A percentile compares a stretch with the other conserved stretches of the same genome.
Conservation (phyloP, 805 yeast genomes). For the Henningerozyma blattae region DNA sequence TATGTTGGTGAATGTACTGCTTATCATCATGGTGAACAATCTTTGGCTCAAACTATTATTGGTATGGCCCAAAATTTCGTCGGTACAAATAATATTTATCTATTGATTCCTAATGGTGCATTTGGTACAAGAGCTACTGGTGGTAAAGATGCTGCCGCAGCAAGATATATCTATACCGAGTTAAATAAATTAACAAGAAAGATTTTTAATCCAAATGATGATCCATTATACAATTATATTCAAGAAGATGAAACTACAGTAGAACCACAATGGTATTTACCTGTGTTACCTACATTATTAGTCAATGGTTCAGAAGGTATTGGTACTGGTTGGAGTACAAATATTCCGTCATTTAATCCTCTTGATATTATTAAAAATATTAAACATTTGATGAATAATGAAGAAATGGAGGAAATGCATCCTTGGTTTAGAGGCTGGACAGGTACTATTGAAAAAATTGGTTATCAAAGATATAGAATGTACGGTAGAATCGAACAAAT, state of each 20-base stretch:
- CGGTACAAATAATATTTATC: constrained; percentile 80
- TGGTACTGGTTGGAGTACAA: constrained; percentile 98
- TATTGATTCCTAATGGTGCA: constrained; percentile 83
- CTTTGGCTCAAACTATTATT: constrained; percentile 80
- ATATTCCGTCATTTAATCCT: constrained; percentile 85
- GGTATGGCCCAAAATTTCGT: constrained; percentile 92
- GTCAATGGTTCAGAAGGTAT: constrained; percentile 97
- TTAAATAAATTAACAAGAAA: constrained; percentile 61
- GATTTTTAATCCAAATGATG: constrained; percentile 71
- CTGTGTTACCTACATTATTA: constrained; percentile 87
- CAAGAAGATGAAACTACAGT: constrained; percentile 91
- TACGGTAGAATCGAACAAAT: constrained; percentile 73
- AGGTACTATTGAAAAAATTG: constrained; percentile 59
- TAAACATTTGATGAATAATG: constrained; percentile 58
- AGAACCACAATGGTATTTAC: constrained; percentile 92
- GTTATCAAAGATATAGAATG: constrained; percentile 58
- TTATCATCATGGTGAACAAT: constrained; percentile 90
- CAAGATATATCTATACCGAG: constrained; percentile 91
- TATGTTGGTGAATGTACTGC: constrained; percentile 81
- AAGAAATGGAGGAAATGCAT: constrained; percentile 56
- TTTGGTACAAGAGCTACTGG: constrained; percentile 95
- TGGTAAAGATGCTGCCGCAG: constrained; percentile 97
- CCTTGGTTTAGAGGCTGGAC: constrained; percentile 98
- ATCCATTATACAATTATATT: constrained; percentile 61
- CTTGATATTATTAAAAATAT: constrained; percentile 66